Evolutionary conservation across 768 basidiomycete genomes (phyloP), one percentile per base, ranked within the genome.

Genomic region (Gelatoporia subvermispora): DNA sequence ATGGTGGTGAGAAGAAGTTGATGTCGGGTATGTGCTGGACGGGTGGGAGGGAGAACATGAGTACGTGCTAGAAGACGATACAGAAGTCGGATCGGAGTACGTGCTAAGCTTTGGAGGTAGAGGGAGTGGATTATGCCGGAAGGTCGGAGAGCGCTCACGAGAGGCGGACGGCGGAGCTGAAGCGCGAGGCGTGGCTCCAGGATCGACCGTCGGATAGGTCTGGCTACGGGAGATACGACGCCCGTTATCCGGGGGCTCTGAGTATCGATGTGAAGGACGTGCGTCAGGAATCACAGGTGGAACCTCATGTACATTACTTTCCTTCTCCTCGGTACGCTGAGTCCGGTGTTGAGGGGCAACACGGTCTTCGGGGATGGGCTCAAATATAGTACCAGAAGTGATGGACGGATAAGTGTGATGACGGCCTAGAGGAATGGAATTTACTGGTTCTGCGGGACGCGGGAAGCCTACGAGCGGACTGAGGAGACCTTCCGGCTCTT

Each of bases 401-500:
- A 50, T 39, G 9, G 52, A 25, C 28, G 58, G 61, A 34, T 49
- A 55, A 15, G 57, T 59, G 36, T 54, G 51, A 22, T 54, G 58
- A 9, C 48, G 56, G 9, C 46, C 60, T 35, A 40, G 58, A 38
- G 36, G 44, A 40, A 17, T 47, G 31, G 4, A 49, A 46, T 23
- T 56, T 38, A 36, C n/a, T 11, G 37, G 24, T 15, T 35, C 34
- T 3, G 22, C 16, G 38, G 45, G 21, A 15, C 39, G 23, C 3
- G 50, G 55, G 22, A 22, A 51, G 36, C 40, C 49, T 8, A 65
- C 23, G 11, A 67, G 54, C 8, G 65, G 66, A 46, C 66, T 67
- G 15, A 67, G 55, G 4, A 64, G 47, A 4, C 49, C 53, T 1
- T 53, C 58, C 0, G 66, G 66, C 45, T 66, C 65, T 43, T 67